Base-by-base conservation (phyloP, 352 stramenopile genomes). In the Phytophthora crassamura region DNA sequence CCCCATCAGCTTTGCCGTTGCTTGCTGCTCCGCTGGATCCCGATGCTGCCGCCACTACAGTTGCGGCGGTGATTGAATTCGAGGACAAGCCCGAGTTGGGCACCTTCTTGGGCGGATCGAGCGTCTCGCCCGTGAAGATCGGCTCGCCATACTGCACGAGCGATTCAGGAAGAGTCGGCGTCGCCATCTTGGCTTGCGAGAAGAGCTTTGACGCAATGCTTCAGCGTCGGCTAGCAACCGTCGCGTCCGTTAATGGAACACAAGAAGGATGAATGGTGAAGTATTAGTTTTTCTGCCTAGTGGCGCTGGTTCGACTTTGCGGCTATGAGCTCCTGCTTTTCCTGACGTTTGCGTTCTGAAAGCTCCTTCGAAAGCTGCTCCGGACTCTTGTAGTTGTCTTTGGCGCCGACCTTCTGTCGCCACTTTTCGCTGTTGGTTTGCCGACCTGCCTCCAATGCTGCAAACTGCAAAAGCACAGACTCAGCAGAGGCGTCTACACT, bases 91-190 rank as follows among this genome's bases (percentile, higher is more conserved):
- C 33, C 14, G 56, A 35, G 41, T 70, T 74, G 25, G 47, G 54
- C 14, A 57, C 58, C 45, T 79, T 86, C 66, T 86, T 91, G n/a
- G 65, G 60, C 22, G 80, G 74, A 33, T 89, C 83, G 7, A 87
- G 63, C 14, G 75, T 84, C 62, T 97, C 85, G 8, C 90, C 92
- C 9, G 88, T 95, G 71, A 97, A 98, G 68, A 98, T 94, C 28
- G 92, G 89, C 33, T 93, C 86, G 18, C 91, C 84, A 71, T 93
- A 97, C 45, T 91, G 90, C 59, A 98, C 82, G 8, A 98, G 80
- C 30, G 82, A 97, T 72, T 97, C 86, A 35, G 92, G 92, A 41
- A 84, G 88, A 22, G 58, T 80, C 4, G 84, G 86, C 6, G 74
- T 68, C n/a, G 80, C 52, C 84, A 91, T 91, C 10, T 12, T 67